Evolutionary conservation across 2,329 filamentous ascomycete genomes (phyloP), one percentile per base, ranked within the genome.

Genomic region (Xylaria sp.): DNA sequence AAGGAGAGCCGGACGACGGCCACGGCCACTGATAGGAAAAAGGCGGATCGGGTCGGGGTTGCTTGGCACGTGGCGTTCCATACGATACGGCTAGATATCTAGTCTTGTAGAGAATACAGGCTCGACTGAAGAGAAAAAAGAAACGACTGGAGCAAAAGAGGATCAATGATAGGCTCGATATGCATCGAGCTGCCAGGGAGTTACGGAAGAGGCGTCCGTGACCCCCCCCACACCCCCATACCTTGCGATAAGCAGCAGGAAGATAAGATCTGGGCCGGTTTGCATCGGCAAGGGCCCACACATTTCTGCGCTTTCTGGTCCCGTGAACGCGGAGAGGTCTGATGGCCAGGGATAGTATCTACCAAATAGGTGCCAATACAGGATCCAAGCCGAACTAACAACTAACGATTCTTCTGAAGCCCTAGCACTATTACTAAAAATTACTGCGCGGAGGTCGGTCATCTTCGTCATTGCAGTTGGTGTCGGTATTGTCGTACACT

Each of bases 1-100:
- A 88, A 79, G 86, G 84, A 49, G 88, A 90, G 78, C 89, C 89
- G 74, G 92, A 97, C 83, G 93, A 96, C 78, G 94, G 93, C 66
- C 93, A 97, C 83, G 94, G 91, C 64, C 94, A 97, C 84, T 96
- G 88, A 78, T 79, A 63, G 57, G 43, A 48, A 46, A 62, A 62
- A 57, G 60, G 41, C 65, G 58, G 71, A 59, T 52, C 66, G 64
- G 59, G 28, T 65, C 64, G 57, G 71, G 70, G 55, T 55, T 36
- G 58, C 49, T 71, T 68, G 70, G 72, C 66, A 56, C 56, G 65
- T 70, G 72, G 70, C 64, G 67, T 74, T 72, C 69, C 62, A 48
- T 25, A 31, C 60, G 63, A 31, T 67, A 62, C 46, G 39, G 61
- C 36, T 51, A 54, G 51, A 51, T 65, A 67, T 67, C 67, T 72